Conservation (phyloP, 2,329 filamentous ascomycete species). For the Diaporthe sp. region DNA sequence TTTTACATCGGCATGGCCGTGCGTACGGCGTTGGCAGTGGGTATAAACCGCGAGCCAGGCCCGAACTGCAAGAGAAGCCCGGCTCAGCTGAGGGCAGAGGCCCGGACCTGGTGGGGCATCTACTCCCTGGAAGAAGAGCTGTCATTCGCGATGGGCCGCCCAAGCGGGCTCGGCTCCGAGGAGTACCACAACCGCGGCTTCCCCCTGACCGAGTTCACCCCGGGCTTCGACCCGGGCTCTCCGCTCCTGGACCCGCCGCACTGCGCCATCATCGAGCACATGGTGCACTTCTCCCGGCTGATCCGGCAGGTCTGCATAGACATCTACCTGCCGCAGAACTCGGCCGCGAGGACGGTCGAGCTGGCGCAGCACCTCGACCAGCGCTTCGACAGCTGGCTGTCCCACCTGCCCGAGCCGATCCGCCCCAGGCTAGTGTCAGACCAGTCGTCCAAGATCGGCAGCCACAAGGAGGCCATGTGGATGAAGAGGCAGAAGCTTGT, state of each 20-base stretch:
- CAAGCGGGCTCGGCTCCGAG: conserved; percentile 62
- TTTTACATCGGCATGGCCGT: conserved; percentile 63
- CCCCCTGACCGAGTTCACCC: conserved; percentile 44
- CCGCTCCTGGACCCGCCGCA: conserved; percentile 45
- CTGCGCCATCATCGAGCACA: conserved; percentile 47
- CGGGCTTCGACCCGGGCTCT: conserved; percentile 14
- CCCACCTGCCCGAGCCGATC: conserved; percentile 44
- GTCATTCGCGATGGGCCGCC: conserved; percentile 62
- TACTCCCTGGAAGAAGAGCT: conserved; percentile 62
- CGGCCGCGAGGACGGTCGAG: conserved; percentile 41
- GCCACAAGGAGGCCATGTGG: conserved; percentile 45
- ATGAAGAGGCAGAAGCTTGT: conserved; percentile 48
- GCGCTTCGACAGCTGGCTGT: conserved; percentile 45
- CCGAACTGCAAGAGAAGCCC: conserved; percentile 49
- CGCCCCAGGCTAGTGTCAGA: conserved; percentile 40
- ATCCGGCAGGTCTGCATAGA: conserved; percentile 46
- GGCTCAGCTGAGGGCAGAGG: conserved; percentile 53
- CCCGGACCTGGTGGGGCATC: conserved; percentile 61
- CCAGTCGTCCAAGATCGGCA: conserved; percentile 42
- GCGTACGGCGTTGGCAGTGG: conserved; percentile 61
- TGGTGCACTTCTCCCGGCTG: conserved; percentile 49
- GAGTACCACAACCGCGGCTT: conserved; percentile 60
- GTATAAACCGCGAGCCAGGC: conserved; percentile 59
- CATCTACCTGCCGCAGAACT: conserved; percentile 45
- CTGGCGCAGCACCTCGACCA: conserved; percentile 45